phyloP scores from a whole-genome alignment of 306 rosid genomes.

The Sindora glabra region DNA sequence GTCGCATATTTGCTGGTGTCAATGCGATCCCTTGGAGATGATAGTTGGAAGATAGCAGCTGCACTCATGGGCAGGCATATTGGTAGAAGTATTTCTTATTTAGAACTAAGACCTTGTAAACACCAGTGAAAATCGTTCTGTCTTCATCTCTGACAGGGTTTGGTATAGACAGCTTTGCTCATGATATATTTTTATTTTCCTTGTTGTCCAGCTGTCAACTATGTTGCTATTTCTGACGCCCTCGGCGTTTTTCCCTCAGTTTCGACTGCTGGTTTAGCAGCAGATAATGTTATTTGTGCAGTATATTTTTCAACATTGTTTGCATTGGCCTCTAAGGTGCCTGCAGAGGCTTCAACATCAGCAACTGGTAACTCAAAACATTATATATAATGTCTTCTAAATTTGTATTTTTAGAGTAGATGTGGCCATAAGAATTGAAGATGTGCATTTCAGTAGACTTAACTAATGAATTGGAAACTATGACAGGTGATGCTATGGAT shows the following conservation, averaged over 20 bases:
- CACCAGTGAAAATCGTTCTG: neutral
- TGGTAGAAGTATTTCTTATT: slow-evolving; percentile 56
- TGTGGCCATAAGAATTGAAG: neutral
- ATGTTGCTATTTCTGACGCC: slow-evolving; percentile 62
- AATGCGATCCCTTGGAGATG: slow-evolving; percentile 71
- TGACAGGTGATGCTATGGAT: slow-evolving; percentile 30
- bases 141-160: neutral
- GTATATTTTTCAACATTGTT: slow-evolving; percentile 62
- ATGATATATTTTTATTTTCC: neutral
- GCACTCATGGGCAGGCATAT: slow-evolving; percentile 84
- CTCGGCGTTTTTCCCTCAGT: slow-evolving; percentile 52
- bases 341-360: slow-evolving; percentile 45
- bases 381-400: no score
- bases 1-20: slow-evolving; percentile 67
- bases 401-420: no score
- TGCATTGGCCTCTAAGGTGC: slow-evolving; percentile 56
- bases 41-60: slow-evolving; percentile 82
- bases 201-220: slow-evolving; percentile 55
- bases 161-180: neutral
- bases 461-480: neutral
- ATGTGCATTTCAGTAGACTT: neutral
- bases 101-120: neutral
- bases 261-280: slow-evolving; percentile 68
- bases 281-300: slow-evolving; percentile 81
- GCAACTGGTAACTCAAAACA: slow-evolving; percentile 30